Evolutionary conservation across 2,329 filamentous ascomycete genomes (phyloP).

Genomic region (Botrytis medusae): DNA sequence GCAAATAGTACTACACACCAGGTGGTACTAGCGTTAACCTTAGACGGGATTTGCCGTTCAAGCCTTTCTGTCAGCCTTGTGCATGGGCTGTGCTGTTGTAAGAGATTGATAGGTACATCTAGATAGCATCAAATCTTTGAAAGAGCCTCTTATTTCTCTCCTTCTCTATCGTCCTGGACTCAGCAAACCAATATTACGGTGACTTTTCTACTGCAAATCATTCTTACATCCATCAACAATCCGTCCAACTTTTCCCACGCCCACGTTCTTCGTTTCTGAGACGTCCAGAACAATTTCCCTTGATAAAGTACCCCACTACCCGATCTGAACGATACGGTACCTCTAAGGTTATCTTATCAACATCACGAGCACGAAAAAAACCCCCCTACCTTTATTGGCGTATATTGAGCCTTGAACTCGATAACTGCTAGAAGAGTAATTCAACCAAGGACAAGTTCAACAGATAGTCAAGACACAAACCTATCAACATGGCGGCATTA

Average conservation of each 20-base stretch:
- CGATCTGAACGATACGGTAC: slow-evolving; percentile 12
- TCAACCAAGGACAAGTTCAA: neutral
- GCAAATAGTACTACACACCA: neutral
- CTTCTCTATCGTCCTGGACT: too few relatives aligned
- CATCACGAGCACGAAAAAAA: slow-evolving; percentile 11
- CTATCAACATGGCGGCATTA: slow-evolving; percentile 66
- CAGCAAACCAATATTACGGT: neutral
- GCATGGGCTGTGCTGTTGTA: neutral
- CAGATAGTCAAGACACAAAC: neutral
- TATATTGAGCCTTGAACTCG: slow-evolving; percentile 5
- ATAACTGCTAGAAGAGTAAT: slow-evolving; percentile 1
- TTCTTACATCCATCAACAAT: neutral
- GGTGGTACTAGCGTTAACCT: neutral
- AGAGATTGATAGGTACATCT: neutral
- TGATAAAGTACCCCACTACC: slow-evolving; percentile 11
- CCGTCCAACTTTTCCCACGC: neutral
- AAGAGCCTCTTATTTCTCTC: neutral
- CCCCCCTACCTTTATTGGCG: neutral
- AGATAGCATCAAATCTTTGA: neutral
- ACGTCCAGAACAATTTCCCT: neutral
- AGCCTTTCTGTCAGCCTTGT: neutral
- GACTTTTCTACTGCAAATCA: neutral
- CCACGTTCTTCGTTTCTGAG: neutral
- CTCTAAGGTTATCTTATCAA: slow-evolving; percentile 19
- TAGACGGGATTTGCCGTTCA: slow-evolving; percentile 19